Evolutionary conservation across 441 rosid genomes (phyloP).

Genomic region (Metrosideros polymorpha): DNA sequence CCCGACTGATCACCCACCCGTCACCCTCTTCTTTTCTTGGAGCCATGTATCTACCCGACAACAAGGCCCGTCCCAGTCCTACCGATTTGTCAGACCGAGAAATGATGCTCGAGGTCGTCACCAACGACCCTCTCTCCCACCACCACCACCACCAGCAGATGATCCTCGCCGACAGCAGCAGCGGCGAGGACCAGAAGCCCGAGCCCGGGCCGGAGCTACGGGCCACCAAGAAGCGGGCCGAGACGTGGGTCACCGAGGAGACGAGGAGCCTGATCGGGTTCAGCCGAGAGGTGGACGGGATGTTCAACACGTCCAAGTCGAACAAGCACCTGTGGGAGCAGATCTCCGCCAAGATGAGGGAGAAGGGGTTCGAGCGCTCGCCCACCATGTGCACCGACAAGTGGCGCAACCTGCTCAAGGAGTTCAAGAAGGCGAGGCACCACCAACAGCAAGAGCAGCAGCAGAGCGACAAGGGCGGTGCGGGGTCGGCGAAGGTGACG

Average conservation of each 20-base stretch:
- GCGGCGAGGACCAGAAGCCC: not conserved
- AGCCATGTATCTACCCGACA: not conserved
- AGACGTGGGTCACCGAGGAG: conserved; percentile 1
- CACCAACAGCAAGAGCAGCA: not conserved
- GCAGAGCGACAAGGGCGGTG: not conserved
- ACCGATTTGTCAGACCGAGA: not conserved
- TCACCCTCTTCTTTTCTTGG: not conserved
- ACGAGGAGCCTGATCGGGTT: conserved; percentile 4
- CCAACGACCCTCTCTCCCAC: not conserved
- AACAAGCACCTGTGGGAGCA: conserved; percentile 9
- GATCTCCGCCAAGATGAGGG: conserved; percentile 3
- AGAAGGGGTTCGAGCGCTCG: conserved; percentile 7
- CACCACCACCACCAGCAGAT: not conserved
- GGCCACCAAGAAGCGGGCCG: not conserved
- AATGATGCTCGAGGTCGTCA: not conserved
- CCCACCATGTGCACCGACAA: conserved; percentile 12
- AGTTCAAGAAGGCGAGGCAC: conserved; percentile 10
- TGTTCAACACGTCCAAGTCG: conserved; percentile 14
- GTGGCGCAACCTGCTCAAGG: conserved; percentile 16
- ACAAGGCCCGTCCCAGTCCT: not conserved
- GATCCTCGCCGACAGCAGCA: not conserved
- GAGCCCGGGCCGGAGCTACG: not conserved
- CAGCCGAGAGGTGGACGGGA: conserved; percentile 8
- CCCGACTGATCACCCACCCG: not conserved
- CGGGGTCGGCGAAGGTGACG: not conserved